Conservation (phyloP, 2,329 filamentous ascomycete genomes). For the Exophiala mesophila region DNA sequence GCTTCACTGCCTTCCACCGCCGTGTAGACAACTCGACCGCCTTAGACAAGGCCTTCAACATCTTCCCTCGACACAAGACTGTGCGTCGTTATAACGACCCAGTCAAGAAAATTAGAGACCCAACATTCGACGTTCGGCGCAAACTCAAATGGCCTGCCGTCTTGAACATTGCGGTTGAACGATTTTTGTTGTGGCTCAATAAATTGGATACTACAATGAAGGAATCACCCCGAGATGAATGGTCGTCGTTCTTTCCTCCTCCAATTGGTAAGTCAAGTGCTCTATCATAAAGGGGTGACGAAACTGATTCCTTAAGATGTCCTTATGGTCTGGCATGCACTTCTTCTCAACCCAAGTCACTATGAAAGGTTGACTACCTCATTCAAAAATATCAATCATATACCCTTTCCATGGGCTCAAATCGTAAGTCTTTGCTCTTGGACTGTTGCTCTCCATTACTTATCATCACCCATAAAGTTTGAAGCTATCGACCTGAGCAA, state of each 20-base stretch:
- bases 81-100: neutral
- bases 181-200: slow-evolving; percentile 17
- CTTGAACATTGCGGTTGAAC: slow-evolving; percentile 15
- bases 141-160: slow-evolving; percentile 19
- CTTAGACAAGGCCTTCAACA: slow-evolving; percentile 14
- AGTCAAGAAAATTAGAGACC: slow-evolving; percentile 11
- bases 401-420: slow-evolving; percentile 17
- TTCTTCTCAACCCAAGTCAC: slow-evolving; percentile 32
- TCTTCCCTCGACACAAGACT: slow-evolving; percentile 4
- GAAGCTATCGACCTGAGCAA: neutral
- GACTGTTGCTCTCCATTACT: too few relatives aligned
- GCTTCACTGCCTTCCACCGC: slow-evolving; percentile 13
- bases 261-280: slow-evolving; percentile 4
- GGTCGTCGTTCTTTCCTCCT: neutral
- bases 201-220: slow-evolving; percentile 1
- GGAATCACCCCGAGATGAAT: neutral
- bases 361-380: slow-evolving; percentile 18
- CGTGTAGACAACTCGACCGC: slow-evolving; percentile 11
- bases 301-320: too few relatives aligned
- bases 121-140: slow-evolving; percentile 9
- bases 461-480: too few relatives aligned
- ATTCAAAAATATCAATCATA: slow-evolving; percentile 1
- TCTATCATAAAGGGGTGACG: too few relatives aligned
- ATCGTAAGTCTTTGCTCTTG: slow-evolving; percentile 13
- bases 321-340: slow-evolving; percentile 37